Conservation (phyloP, 176 grass and related monocot species). For the Rhynchospora tenuis region DNA sequence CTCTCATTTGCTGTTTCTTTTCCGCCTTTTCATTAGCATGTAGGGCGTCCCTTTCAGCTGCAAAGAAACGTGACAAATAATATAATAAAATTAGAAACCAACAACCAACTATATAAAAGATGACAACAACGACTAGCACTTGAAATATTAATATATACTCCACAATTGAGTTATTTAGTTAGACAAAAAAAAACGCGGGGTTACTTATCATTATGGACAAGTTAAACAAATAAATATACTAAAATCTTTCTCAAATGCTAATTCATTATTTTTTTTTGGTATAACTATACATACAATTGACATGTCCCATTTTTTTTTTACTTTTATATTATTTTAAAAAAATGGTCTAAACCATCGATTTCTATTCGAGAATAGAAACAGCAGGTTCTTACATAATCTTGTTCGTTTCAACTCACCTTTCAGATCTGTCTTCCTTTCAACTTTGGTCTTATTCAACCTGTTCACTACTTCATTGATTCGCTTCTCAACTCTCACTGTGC, state of each 20-base stretch:
- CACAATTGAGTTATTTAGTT: too few species aligned
- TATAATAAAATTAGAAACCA: not conserved
- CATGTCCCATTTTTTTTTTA: not conserved
- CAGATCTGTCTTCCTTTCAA: constrained; percentile 70
- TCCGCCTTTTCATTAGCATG: constrained; percentile 71
- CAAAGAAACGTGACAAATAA: not conserved
- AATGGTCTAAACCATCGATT: too few species aligned
- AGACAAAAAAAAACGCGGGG: too few species aligned
- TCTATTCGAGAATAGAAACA: too few species aligned
- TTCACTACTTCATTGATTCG: constrained; percentile 90
- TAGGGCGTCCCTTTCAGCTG: constrained; percentile 82
- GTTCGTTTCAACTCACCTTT: constrained; percentile 43
- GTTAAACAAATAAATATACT: too few species aligned
- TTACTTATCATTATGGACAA: too few species aligned
- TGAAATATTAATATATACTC: too few species aligned
- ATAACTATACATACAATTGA: not conserved
- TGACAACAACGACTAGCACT: too few species aligned
- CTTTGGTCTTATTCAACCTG: constrained; percentile 92
- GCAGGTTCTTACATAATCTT: not conserved
- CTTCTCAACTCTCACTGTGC: constrained; percentile 66
- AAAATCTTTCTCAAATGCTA: not conserved
- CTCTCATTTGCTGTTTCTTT: constrained; percentile 70
- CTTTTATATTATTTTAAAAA: too few species aligned
- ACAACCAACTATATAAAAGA: not conserved
- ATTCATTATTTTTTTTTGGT: not conserved